These are phyloP conservation scores for Letharia columbiana DNA, from an alignment of 495 filamentous ascomycete genomes.

Conservation along the genomic window DNA sequence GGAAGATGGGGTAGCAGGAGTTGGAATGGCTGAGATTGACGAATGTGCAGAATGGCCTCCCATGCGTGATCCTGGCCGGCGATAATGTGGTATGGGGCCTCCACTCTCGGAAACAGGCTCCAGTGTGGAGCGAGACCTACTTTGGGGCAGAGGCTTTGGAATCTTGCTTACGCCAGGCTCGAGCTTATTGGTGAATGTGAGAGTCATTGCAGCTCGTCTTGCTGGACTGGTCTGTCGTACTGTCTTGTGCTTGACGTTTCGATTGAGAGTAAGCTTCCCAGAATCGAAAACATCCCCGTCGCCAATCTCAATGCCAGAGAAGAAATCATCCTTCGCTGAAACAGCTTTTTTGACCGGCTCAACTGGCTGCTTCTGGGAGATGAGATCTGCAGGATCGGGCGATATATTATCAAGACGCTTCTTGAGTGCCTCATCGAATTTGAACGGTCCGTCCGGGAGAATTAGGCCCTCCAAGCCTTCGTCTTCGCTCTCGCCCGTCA, in stretches of 20 bases:
- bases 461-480: conserved; percentile 80
- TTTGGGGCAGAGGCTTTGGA: conserved; percentile 54
- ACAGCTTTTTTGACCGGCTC: conserved; percentile 23
- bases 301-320: conserved; percentile 80
- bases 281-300: conserved; percentile 72
- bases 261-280: conserved; percentile 76
- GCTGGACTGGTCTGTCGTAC: conserved; percentile 57
- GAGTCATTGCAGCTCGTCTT: conserved; percentile 65
- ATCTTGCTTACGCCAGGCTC: conserved; percentile 45
- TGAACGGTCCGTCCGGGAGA: conserved; percentile 71
- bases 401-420: conserved; percentile 52
- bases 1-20: conserved; percentile 40
- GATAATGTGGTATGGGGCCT: conserved; percentile 52
- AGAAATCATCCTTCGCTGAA: conserved; percentile 67
- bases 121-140: conserved; percentile 63
- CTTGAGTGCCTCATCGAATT: conserved; percentile 67
- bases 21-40: conserved; percentile 55
- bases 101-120: conserved; percentile 92
- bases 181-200: conserved; percentile 80
- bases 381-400: conserved; percentile 31
- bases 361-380: conserved; percentile 28
- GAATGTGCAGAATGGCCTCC: conserved; percentile 56
- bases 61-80: conserved; percentile 56
- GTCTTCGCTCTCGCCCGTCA: conserved; percentile 90
- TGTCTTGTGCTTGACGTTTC: conserved; percentile 81